Evolutionary conservation across 768 basidiomycete species (phyloP).

Genomic region (Boletus sensibilis): DNA sequence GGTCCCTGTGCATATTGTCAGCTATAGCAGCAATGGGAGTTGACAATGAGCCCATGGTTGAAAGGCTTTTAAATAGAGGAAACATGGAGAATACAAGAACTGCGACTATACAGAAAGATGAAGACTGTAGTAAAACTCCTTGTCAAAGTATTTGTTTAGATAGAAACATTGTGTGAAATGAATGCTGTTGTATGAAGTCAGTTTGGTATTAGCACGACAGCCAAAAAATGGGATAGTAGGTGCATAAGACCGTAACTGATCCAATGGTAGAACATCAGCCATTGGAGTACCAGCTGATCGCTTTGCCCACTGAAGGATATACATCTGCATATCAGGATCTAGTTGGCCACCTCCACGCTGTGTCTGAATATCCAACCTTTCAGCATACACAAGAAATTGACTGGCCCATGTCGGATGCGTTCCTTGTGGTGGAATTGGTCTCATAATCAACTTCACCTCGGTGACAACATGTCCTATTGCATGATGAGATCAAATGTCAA

Average conservation of each 20-base stretch:
- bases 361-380: neutral
- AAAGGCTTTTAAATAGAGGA: no score
- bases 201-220: neutral
- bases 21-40: no score
- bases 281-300: neutral
- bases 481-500: no score
- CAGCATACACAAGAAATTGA: neutral
- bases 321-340: neutral
- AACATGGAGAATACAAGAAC: no score
- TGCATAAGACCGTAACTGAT: neutral
- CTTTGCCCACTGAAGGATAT: neutral
- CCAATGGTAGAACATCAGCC: neutral
- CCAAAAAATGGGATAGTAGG: neutral
- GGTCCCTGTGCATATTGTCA: no score
- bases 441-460: neutral
- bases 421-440: neutral
- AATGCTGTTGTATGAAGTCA: neutral
- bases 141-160: neutral
- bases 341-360: neutral
- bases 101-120: no score
- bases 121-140: neutral
- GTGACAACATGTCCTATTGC: neutral
- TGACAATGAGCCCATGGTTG: no score
- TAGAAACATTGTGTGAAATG: neutral
- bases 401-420: neutral